Percentiles rank a stretch among this genome's conserved stretches.
Evolutionary conservation across 306 rosid genomes (phyloP).

Genomic region (Trifolium dubium): DNA sequence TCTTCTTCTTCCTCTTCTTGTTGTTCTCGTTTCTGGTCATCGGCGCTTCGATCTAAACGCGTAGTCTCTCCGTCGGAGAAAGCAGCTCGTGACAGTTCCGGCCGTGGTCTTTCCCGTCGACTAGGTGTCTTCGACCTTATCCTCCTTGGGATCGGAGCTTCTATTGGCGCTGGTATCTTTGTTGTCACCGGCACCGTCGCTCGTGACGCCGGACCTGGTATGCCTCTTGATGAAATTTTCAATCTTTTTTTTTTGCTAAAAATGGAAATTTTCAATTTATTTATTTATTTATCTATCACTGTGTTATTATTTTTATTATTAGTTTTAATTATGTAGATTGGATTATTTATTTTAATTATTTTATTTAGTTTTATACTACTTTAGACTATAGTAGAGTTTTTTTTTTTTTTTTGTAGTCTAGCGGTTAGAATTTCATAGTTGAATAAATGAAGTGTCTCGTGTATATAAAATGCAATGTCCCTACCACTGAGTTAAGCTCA

Average conservation of each 20-base stretch:
- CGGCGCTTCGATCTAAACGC: conserved; percentile 75
- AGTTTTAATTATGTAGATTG: background rate
- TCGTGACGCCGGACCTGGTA: conserved; percentile 87
- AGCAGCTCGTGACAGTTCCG: conserved; percentile 54
- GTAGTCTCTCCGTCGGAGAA: conserved; percentile 55
- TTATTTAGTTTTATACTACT: background rate
- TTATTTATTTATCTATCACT: no score
- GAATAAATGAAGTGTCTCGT: no score
- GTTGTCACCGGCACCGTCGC: conserved; percentile 98
- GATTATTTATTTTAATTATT: background rate
- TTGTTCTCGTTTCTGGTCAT: conserved; percentile 68
- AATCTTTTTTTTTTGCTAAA: no score
- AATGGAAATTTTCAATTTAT: no score
- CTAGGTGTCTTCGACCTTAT: conserved; percentile 86
- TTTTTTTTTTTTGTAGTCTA: no score
- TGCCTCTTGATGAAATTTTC: background rate
- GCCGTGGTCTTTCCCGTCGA: conserved; percentile 76
- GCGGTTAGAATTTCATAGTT: no score
- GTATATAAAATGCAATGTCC: no score
- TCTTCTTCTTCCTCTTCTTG: conserved; percentile 47
- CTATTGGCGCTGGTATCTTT: conserved; percentile 92
- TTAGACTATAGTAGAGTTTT: background rate
- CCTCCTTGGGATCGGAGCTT: conserved; percentile 90
- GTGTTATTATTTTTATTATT: no score
- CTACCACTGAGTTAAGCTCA: no score